These are phyloP conservation scores for Selaginella tamariscina DNA, from an alignment of 75 land plant genomes.

Conservation along the genomic window DNA sequence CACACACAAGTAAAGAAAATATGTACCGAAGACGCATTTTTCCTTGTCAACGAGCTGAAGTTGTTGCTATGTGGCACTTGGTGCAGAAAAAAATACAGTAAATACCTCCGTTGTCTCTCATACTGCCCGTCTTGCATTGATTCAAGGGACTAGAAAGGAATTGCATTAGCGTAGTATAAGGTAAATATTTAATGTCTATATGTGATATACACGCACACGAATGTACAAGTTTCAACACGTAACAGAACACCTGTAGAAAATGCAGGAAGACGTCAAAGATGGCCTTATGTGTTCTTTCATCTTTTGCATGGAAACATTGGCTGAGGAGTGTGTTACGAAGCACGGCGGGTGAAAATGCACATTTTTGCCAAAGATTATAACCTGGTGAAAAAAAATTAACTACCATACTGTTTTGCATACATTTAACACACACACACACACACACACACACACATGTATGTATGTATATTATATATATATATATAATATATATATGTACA, in stretches of 20 bases:
- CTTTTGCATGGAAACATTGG: conserved; percentile 82
- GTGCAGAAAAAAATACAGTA: conserved; percentile 84
- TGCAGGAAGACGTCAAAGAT: conserved; percentile 90
- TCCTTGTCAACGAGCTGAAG: conserved; percentile 56
- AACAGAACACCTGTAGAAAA: conserved; percentile 59
- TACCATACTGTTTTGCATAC: too few species aligned
- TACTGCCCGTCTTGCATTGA: conserved; percentile 93
- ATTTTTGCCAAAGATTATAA: conserved; percentile 77
- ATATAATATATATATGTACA: too few species aligned
- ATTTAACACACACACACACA: not conserved
- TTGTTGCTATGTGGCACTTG: conserved; percentile 89
- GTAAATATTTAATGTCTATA: not conserved
- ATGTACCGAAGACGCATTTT: conserved; percentile 72
- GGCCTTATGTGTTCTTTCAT: conserved; percentile 83
- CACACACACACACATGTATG: too few species aligned
- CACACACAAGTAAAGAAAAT: not conserved
- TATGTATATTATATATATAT: too few species aligned
- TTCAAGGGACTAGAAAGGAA: conserved; percentile 59
- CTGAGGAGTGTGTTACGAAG: conserved; percentile 87
- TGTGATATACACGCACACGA: not conserved
- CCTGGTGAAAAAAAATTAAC: conserved; percentile 33
- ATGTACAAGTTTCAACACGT: not conserved
- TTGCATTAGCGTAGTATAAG: not conserved
- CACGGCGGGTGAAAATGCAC: conserved; percentile 78
- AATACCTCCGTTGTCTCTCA: conserved; percentile 81